These are phyloP conservation scores for Cladosporium sp. DNA, from an alignment of 2,329 filamentous ascomycete genomes.

Conservation along the genomic window DNA sequence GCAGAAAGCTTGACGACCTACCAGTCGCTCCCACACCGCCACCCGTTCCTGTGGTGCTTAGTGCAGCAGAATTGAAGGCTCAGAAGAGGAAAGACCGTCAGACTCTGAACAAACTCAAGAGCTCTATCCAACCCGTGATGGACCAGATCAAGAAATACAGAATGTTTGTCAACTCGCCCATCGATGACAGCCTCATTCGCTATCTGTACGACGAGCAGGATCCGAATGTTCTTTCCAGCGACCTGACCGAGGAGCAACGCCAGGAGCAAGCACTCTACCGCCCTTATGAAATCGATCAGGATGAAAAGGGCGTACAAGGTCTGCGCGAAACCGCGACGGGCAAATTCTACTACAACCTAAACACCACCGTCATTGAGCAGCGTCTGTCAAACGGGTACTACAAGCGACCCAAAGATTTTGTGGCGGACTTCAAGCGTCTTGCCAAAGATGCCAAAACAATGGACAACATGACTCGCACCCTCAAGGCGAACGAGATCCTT, in stretches of 20 bases:
- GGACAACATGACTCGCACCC: constrained; percentile 74
- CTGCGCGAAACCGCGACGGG: constrained; percentile 68
- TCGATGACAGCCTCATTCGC: constrained; percentile 67
- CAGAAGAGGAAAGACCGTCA: constrained; percentile 79
- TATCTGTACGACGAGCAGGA: constrained; percentile 84
- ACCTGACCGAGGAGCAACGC: constrained; percentile 51
- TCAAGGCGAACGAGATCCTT: constrained; percentile 87
- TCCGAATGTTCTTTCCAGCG: constrained; percentile 58
- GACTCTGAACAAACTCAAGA: constrained; percentile 79
- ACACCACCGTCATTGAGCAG: constrained; percentile 89
- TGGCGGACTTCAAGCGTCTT: constrained; percentile 78
- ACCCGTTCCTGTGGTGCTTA: constrained; percentile 52
- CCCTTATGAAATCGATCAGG: constrained; percentile 74
- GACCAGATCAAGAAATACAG: constrained; percentile 92
- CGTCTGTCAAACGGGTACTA: constrained; percentile 97
- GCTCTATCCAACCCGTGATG: constrained; percentile 89
- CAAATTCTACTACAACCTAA: constrained; percentile 93
- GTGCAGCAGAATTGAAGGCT: constrained; percentile 73
- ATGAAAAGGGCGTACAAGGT: constrained; percentile 72
- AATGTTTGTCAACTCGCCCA: constrained; percentile 53
- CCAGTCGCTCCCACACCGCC: constrained; percentile 65
- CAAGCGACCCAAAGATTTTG: constrained; percentile 81
- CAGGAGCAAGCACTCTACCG: constrained; percentile 55
- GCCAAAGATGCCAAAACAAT: constrained; percentile 77
- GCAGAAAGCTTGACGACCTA: constrained; percentile 71